Evolutionary conservation across 2,329 filamentous ascomycete species (phyloP), one percentile per base, ranked within the genome.

Genomic region (Colletotrichum brevisporum): DNA sequence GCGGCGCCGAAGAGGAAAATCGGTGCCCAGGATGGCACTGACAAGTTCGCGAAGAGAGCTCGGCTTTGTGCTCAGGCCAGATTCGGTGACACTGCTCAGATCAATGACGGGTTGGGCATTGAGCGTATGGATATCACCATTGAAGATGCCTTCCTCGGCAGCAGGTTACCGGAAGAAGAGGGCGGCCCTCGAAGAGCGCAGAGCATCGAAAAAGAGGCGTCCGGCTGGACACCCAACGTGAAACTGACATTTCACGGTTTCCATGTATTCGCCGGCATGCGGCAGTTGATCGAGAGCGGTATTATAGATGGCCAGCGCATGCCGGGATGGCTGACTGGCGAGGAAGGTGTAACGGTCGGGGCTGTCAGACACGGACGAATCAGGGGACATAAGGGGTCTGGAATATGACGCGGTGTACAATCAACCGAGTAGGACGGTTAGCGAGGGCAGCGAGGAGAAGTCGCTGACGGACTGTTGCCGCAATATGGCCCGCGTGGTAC

Each of bases 301-400:
- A 85, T 93, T 58, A 83, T 97, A 27, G 90, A 97, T 76, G 91
- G 93, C 1, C 87, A 90, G 74, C 88, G 84, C 63, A 95, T 97
- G 92, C 94, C 94, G 0, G 92, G 92, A 0, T 97, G 94, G 94
- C 91, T 97, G 91, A 96, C 94, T 1, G 94, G 94, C 2, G 94
- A 97, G 75, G 92, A 94, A 52, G 92, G 91, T 0, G 90, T 96
- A 5, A 96, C 92, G 61, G 85, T 90, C 45, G 92, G 93, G 0
- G 86, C 89, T 31, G 89, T 97, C 4, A 86, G 85, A 71, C 79
- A 89, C 67, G 93, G 94, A 2, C 85, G 90, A 71, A 89, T 94
- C 74, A 81, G 82, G 51, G 88, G 87, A 1, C 81, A 87, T 74
- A 89, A 85, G 70, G 88, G 88, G 5, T 87, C 86, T 1, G 87